Conservation (phyloP, 768 basidiomycete genomes). For the Tylopilus plumbeoviolaceoides region DNA sequence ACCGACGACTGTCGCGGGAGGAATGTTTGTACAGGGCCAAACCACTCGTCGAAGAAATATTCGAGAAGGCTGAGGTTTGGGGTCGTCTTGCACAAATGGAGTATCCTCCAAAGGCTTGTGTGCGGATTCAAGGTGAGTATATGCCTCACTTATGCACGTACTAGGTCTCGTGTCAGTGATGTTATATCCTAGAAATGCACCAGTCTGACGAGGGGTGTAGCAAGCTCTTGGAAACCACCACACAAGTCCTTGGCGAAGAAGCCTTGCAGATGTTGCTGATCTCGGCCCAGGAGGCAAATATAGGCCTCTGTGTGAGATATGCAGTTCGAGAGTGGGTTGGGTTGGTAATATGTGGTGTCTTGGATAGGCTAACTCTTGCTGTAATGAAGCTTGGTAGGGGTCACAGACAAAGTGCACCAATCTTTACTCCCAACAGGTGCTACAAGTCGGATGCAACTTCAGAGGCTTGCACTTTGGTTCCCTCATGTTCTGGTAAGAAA, state of each 20-base stretch:
- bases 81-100: background rate
- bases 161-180: too few species aligned
- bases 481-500: background rate
- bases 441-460: too few species aligned
- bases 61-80: background rate
- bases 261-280: conserved; percentile 1
- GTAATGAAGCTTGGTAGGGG: background rate
- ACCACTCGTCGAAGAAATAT: background rate
- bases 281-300: conserved; percentile 6
- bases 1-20: too few species aligned
- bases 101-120: background rate
- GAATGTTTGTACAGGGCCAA: too few species aligned
- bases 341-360: background rate
- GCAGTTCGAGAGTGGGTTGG: background rate
- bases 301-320: conserved; percentile 5
- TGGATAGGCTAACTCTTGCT: background rate
- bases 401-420: background rate
- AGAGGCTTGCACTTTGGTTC: conserved; percentile 1
- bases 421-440: background rate
- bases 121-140: background rate
- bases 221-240: background rate
- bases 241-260: background rate
- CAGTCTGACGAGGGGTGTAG: background rate
- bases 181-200: background rate
- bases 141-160: too few species aligned